phyloP scores from a whole-genome alignment of 768 basidiomycete genomes.

The Trametes villosa region DNA sequence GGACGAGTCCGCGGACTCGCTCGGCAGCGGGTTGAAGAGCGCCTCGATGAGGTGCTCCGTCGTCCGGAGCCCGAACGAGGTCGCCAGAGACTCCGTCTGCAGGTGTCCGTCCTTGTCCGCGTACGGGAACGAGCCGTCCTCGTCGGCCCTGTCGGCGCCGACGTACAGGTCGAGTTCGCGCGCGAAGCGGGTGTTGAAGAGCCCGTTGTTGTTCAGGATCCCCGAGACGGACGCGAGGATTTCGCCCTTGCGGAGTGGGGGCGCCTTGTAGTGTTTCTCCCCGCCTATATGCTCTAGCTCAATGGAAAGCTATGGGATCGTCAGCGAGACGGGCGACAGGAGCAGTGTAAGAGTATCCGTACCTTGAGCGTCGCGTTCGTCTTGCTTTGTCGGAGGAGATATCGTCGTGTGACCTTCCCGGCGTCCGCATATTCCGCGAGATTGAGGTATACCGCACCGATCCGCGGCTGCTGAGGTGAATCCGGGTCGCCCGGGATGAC shows the following conservation, averaged over 20 bases:
- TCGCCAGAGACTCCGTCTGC: slow-evolving; percentile 47
- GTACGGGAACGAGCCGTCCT: slow-evolving; percentile 22
- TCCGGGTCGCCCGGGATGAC: slow-evolving; percentile 59
- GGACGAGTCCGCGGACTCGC: slow-evolving; percentile 17
- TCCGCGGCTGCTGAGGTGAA: slow-evolving; percentile 58
- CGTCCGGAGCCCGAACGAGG: slow-evolving; percentile 58
- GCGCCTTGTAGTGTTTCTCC: slow-evolving; percentile 59
- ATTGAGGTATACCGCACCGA: slow-evolving; percentile 71
- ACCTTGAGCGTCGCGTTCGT: slow-evolving; percentile 82
- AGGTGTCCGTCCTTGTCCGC: slow-evolving; percentile 26
- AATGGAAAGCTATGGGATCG: slow-evolving; percentile 54
- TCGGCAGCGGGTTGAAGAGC: slow-evolving; percentile 71
- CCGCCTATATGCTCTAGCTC: slow-evolving; percentile 59
- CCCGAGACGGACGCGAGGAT: slow-evolving; percentile 70
- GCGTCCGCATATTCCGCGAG: slow-evolving; percentile 74
- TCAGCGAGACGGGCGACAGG: neutral
- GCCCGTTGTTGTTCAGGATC: slow-evolving; percentile 55
- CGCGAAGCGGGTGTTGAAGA: slow-evolving; percentile 52
- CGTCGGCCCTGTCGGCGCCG: slow-evolving; percentile 21
- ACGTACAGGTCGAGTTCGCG: slow-evolving; percentile 52
- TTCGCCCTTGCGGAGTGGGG: slow-evolving; percentile 72
- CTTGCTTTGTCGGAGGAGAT: slow-evolving; percentile 73
- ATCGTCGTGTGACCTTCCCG: slow-evolving; percentile 61
- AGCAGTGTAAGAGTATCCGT: slow-evolving; percentile 10
- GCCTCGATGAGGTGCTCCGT: slow-evolving; percentile 80